Evolutionary conservation across 75 land plant genomes (phyloP).

Genomic region (Gnetum montanum): DNA sequence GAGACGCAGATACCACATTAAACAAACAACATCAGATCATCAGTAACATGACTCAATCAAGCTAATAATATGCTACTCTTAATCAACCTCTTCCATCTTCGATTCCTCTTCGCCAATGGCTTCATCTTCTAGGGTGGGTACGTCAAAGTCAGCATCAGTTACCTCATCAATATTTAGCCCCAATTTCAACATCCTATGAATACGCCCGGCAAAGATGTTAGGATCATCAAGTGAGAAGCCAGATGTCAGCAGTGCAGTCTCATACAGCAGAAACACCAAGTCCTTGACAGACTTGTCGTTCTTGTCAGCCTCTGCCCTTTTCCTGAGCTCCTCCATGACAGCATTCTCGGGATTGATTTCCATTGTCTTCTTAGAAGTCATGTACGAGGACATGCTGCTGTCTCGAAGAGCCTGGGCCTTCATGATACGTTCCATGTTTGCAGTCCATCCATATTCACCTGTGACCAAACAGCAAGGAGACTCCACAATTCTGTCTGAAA

Average conservation of each 20-base stretch:
- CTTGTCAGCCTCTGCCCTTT: constrained; percentile 44
- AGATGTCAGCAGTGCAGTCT: constrained; percentile 45
- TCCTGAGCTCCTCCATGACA: constrained; percentile 52
- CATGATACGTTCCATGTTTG: constrained; percentile 83
- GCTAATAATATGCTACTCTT: no score
- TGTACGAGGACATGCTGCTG: constrained; percentile 56
- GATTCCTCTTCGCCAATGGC: constrained; percentile 13
- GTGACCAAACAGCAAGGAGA: constrained; percentile 75
- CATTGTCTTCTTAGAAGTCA: constrained; percentile 61
- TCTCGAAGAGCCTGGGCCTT: constrained; percentile 79
- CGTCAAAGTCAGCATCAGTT: constrained; percentile 20
- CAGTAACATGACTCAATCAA: no score
- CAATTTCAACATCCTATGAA: constrained; percentile 57
- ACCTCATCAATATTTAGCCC: constrained; percentile 67
- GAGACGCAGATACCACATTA: no score
- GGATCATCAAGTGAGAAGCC: constrained; percentile 54
- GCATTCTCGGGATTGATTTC: constrained; percentile 61
- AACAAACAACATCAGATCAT: no score
- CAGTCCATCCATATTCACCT: constrained; percentile 82
- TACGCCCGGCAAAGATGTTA: constrained; percentile 42
- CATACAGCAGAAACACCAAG: constrained; percentile 39
- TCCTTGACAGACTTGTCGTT: constrained; percentile 60
- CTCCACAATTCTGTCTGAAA: constrained; percentile 60
- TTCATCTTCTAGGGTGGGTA: constrained; percentile 28
- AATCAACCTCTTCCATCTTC: constrained; percentile 2